Percentiles rank a stretch among this genome's conserved stretches.
phyloP scores from a whole-genome alignment of 139 green algal genomes.

The Gonium pectorale region DNA sequence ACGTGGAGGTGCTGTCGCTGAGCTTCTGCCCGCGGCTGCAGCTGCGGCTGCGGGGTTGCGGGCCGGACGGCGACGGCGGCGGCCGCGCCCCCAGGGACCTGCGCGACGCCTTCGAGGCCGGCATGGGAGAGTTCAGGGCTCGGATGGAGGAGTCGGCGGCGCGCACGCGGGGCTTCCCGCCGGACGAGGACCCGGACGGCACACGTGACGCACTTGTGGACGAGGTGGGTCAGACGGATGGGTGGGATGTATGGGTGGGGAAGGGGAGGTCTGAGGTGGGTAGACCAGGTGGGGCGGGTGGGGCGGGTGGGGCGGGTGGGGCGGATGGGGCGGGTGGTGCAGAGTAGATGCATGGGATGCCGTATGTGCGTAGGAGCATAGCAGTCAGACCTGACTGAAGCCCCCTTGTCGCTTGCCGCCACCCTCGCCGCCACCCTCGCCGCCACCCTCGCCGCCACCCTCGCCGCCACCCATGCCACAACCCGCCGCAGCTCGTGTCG shows the following conservation, averaged over 20 bases:
- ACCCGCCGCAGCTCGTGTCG: neutral
- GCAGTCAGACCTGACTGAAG: too few relatives aligned
- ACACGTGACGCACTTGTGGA: neutral
- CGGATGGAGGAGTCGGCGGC: neutral
- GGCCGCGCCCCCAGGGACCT: neutral
- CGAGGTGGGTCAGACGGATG: too few relatives aligned
- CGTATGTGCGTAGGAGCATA: too few relatives aligned
- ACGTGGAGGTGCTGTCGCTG: neutral
- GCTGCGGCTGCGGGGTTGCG: neutral
- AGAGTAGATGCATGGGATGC: neutral
- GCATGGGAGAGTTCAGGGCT: neutral
- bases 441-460: neutral
- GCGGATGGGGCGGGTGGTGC: neutral
- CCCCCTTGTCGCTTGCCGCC: too few relatives aligned
- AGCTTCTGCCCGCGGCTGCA: neutral
- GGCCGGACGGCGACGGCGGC: too few relatives aligned
- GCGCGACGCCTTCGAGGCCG: neutral
- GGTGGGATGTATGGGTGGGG: too few relatives aligned
- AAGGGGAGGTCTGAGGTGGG: too few relatives aligned
- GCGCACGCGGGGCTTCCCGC: neutral
- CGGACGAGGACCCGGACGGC: neutral
- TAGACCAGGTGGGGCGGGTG: neutral
- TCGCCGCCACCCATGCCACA: neutral
- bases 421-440: too few relatives aligned
- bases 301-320: neutral